Base-by-base conservation (phyloP, 2,329 filamentous ascomycete species). In the Alternaria consortialis region DNA sequence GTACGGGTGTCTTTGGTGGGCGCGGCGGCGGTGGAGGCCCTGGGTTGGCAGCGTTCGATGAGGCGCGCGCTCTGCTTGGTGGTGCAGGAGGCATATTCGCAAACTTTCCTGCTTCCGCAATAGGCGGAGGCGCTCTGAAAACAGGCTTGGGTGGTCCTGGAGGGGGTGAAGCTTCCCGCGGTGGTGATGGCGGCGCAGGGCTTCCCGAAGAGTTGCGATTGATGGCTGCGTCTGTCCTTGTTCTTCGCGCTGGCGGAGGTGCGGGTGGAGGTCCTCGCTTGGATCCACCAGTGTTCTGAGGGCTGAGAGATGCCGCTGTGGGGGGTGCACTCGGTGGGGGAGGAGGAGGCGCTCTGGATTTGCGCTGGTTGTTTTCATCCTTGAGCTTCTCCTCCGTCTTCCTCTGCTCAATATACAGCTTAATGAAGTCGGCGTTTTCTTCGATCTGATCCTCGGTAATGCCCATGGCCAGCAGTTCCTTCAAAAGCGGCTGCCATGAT, bases 81-180 rank as follows among this genome's bases (percentile, higher is more conserved):
- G 79, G 80, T 32, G 78, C 72, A 12, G 82, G 75, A 20, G 82
- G 83, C 58, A 83, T 81, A 31, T 82, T 78, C 4, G 91, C 93
- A 74, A 88, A 95, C 79, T 92, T 97, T 37, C 95, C 95, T 59
- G 95, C 95, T 77, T 97, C 94, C 56, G 92, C 88, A 61, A 98
- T 81, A 2, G 94, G 92, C 34, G 95, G 95, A 46, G 95, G 95
- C 8, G 92, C 94, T 66, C 89, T 86, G 81, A 97, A 98, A 70
- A 85, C 86, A 8, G 88, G 87, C 53, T 89, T 86, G 23, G 88
- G 86, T 9, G 85, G 85, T 0, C 72, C 74, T 27, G 80, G 78
- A 20, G 89, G 87, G 6, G 92, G 92, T 17, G 89, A 87, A 12
- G 92, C 91, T 61, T 92, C 90, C 73, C 89, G 85, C 31, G 90